phyloP scores from a whole-genome alignment of 192 early-diverging fungal genomes.

The Gaertneriomyces sp. region DNA sequence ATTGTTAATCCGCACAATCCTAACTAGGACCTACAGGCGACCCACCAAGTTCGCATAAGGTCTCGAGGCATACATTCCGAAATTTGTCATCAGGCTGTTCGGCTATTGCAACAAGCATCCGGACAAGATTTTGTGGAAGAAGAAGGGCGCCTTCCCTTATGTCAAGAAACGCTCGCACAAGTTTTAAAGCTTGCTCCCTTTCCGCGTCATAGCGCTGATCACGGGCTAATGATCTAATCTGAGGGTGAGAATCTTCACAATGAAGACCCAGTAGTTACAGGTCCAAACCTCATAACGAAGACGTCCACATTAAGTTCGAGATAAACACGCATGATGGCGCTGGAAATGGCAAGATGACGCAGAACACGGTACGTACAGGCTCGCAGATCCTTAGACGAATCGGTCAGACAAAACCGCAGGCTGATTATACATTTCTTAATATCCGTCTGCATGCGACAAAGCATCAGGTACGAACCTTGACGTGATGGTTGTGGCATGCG shows the following conservation, averaged over 20 bases:
- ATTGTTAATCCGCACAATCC: neutral
- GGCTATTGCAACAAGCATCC: slow-evolving; percentile 71
- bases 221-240: slow-evolving; percentile 40
- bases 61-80: slow-evolving; percentile 69
- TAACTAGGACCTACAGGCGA: neutral
- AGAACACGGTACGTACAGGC: slow-evolving; percentile 61
- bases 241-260: neutral
- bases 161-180: slow-evolving; percentile 68
- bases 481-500: too few species aligned
- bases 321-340: slow-evolving; percentile 43
- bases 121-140: slow-evolving; percentile 60
- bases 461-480: too few species aligned
- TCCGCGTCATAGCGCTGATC: slow-evolving; percentile 69
- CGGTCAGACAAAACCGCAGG: slow-evolving; percentile 37
- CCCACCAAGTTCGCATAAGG: slow-evolving; percentile 73
- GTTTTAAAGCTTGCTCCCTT: slow-evolving; percentile 72
- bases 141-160: slow-evolving; percentile 55
- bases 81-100: slow-evolving; percentile 77
- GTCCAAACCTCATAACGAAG: slow-evolving; percentile 65
- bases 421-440: slow-evolving; percentile 10
- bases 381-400: slow-evolving; percentile 57
- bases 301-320: slow-evolving; percentile 60
- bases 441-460: too few species aligned
- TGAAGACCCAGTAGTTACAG: neutral
- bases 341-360: slow-evolving; percentile 50